Percentiles rank a stretch among this genome's conserved stretches.
phyloP scores from a whole-genome alignment of 2,329 filamentous ascomycete species.

The Penicillium sp. region DNA sequence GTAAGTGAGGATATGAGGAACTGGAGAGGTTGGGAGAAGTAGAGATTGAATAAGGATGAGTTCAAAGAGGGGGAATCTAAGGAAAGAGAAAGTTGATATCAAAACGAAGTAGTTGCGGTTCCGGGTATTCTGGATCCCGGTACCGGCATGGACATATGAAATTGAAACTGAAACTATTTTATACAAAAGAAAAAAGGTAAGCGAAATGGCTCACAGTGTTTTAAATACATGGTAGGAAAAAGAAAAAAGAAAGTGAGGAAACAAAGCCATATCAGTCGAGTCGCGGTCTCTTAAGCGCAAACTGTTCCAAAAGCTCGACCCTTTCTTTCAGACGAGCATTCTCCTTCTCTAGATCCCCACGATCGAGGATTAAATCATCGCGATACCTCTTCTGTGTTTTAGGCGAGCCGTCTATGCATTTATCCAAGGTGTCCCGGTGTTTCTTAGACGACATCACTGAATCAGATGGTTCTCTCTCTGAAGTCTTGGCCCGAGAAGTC shows the following conservation, averaged over 20 bases:
- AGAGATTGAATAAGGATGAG: neutral
- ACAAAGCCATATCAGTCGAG: neutral
- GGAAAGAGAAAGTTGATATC: neutral
- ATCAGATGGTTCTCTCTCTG: neutral
- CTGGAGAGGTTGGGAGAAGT: neutral
- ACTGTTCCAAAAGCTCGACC: neutral
- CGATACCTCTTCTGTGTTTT: neutral
- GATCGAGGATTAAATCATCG: neutral
- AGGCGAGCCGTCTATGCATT: neutral
- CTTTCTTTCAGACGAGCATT: neutral
- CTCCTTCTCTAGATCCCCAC: neutral
- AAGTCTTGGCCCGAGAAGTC: neutral
- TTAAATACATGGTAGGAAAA: neutral
- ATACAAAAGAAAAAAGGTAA: neutral
- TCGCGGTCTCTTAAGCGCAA: neutral
- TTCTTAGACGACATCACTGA: neutral
- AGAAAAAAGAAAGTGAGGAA: neutral
- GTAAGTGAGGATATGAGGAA: neutral
- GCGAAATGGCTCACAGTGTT: neutral
- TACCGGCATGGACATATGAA: slow-evolving; percentile 1
- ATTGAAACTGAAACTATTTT: neutral
- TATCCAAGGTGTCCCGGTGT: neutral
- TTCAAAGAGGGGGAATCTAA: neutral
- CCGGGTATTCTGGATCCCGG: slow-evolving; percentile 3
- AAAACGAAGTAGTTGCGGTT: neutral